These are phyloP conservation scores for Populus nigra DNA, from an alignment of 345 rosid species.

Conservation along the genomic window DNA sequence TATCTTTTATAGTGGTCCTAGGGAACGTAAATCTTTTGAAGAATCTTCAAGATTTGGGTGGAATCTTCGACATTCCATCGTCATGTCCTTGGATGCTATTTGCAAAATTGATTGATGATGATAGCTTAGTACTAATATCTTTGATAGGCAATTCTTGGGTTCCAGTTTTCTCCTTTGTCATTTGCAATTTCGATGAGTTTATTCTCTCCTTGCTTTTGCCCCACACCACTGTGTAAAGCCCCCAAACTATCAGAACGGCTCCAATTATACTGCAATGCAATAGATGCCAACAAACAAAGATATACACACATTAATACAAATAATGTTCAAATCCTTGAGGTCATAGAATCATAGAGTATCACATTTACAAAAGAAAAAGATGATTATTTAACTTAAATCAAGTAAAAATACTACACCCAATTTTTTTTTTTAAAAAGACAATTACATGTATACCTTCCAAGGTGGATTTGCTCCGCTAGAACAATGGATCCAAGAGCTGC, in stretches of 20 bases:
- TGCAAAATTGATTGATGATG: conserved; percentile 14
- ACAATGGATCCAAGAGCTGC: conserved; percentile 60
- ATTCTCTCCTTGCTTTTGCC: conserved; percentile 72
- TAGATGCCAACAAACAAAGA: not conserved
- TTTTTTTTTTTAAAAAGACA: no score
- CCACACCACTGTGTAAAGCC: conserved; percentile 84
- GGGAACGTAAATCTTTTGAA: not conserved
- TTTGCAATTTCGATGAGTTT: not conserved
- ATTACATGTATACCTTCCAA: conserved; percentile 63
- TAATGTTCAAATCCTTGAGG: not conserved
- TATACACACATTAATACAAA: not conserved
- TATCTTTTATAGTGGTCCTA: no score
- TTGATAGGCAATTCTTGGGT: conserved; percentile 53
- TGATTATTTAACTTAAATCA: not conserved
- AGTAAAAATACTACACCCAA: no score
- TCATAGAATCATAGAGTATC: no score
- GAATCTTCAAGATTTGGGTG: conserved; percentile 3
- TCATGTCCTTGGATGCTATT: conserved; percentile 15
- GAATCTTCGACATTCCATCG: conserved; percentile 9
- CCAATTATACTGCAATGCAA: conserved; percentile 60
- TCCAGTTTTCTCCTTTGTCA: conserved; percentile 31
- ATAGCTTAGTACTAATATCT: not conserved
- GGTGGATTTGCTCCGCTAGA: conserved; percentile 63
- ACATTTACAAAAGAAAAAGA: not conserved
- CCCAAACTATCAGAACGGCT: conserved; percentile 67